phyloP scores from a whole-genome alignment of 2,329 filamentous ascomycete genomes.

The Fusarium sp. region DNA sequence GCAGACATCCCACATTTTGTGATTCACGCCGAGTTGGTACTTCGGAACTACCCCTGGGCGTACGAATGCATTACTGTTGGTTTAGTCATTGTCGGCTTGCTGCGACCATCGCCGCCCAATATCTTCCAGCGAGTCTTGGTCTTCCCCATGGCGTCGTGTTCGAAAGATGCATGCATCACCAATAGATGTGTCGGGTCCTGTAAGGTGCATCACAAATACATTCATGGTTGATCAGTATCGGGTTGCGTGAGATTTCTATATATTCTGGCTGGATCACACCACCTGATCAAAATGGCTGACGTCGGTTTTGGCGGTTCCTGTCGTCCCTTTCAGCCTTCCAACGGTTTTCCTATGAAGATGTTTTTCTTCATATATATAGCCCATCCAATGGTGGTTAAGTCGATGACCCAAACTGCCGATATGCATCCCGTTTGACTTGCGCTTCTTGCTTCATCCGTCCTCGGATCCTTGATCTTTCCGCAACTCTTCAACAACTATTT shows the following conservation, averaged over 20 bases:
- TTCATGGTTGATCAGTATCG: conserved; percentile 39
- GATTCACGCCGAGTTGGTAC: conserved; percentile 26
- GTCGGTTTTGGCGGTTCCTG: conserved; percentile 30
- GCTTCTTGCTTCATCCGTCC: conserved; percentile 20
- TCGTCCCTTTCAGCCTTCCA: conserved; percentile 33
- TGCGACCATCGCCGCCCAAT: not conserved
- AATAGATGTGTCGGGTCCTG: not conserved
- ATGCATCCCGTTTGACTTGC: conserved; percentile 33
- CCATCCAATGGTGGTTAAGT: conserved; percentile 30
- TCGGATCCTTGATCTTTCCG: conserved; percentile 24
- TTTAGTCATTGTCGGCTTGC: conserved; percentile 7
- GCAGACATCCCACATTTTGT: conserved; percentile 15
- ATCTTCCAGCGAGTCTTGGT: not conserved
- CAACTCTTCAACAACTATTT: conserved; percentile 31
- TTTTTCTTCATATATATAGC: conserved; percentile 17
- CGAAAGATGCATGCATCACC: not conserved
- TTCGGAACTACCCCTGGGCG: conserved; percentile 11
- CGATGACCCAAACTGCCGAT: conserved; percentile 29
- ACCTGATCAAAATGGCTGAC: conserved; percentile 33
- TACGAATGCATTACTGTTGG: conserved; percentile 18
- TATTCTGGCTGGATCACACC: conserved; percentile 35
- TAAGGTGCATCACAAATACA: conserved; percentile 10
- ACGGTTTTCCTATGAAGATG: conserved; percentile 22
- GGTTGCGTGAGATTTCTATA: conserved; percentile 43
- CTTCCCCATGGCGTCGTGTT: not conserved